phyloP scores from a whole-genome alignment of 23 red algal species.

The Agarophyton chilense region DNA sequence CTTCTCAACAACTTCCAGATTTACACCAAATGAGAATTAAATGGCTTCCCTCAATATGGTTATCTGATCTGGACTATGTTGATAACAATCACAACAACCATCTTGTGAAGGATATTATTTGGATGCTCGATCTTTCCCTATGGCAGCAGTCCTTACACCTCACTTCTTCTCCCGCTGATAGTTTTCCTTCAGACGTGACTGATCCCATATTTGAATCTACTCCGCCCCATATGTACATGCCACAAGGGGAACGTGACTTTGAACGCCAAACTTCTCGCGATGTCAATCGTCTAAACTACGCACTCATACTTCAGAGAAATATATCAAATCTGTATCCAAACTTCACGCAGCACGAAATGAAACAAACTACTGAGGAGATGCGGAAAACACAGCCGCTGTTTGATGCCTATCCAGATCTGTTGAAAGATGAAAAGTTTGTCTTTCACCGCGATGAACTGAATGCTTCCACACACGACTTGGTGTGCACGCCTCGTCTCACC shows the following conservation, averaged over 20 bases:
- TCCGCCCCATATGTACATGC: slow-evolving; percentile 30
- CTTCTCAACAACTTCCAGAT: background rate
- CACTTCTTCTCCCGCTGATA: slow-evolving; percentile 9
- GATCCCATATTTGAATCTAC: background rate
- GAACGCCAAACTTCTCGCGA: slow-evolving; percentile 30
- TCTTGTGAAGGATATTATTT: slow-evolving; percentile 46
- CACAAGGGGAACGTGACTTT: slow-evolving; percentile 41
- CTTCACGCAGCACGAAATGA: background rate
- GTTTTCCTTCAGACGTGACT: background rate
- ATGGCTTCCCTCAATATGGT: slow-evolving; percentile 45
- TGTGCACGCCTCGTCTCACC: slow-evolving; percentile 50
- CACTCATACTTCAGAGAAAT: slow-evolving; percentile 39
- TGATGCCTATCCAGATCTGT: slow-evolving; percentile 35
- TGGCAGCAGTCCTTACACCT: slow-evolving; percentile 23
- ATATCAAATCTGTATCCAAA: slow-evolving; percentile 36
- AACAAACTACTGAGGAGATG: background rate
- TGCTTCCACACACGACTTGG: slow-evolving; percentile 6
- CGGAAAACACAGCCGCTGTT: slow-evolving; percentile 10
- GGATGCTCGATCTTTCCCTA: slow-evolving; percentile 38
- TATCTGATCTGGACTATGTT: slow-evolving; percentile 30
- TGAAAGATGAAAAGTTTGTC: background rate
- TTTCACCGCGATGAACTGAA: slow-evolving; percentile 23
- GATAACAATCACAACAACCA: slow-evolving; percentile 61
- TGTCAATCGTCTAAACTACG: slow-evolving; percentile 40
- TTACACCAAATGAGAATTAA: background rate